Evolutionary conservation across 2,329 filamentous ascomycete genomes (phyloP), one percentile per base, ranked within the genome.

Genomic region (Diaporthe batatas): DNA sequence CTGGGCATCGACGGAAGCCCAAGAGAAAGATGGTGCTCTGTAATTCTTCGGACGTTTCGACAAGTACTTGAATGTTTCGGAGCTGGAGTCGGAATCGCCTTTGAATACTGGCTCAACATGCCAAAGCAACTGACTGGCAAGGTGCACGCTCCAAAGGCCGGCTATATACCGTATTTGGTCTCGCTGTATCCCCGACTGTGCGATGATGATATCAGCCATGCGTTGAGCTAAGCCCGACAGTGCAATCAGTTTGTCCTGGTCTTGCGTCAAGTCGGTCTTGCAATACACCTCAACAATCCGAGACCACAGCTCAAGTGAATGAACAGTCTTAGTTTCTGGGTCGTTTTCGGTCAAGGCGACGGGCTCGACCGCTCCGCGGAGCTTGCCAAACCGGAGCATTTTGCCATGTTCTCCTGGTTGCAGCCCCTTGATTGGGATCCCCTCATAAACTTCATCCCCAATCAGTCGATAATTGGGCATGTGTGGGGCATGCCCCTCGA

Each of bases 181-280:
- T 12, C 12, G 10, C 36, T 14, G 3, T 39, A 12, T 14, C 14
- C 11, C 47, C 39, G 49, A 29, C 12, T 39, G 32, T 3, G 23
- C 53, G n/a, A n/a, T n/a, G 32, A 67, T 29, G 18, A 34, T 25
- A 21, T 10, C 3, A 12, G 70, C 53, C 68, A 75, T 72, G 6
- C 44, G 32, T 4, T 65, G 53, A 32, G 70, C 74, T n/a, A 74
- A 65, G 0, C 74, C 73, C 1, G 70, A 73, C 1, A 75, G 65
- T 3, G 74, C 74, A 44, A 74, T 70, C 11, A 75, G 70, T 42
- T 74, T 75, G 67, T 75, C 72, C 10, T 47, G n/a, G 5, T 8
- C 10, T 4, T 47, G 32, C 3, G 68, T 73, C 29, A 73, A 21
- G 53, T 59, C 10, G 3, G 69, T 55, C 11, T n/a, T 67, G 39